A percentile compares a stretch with the other conserved stretches of the same genome.
phyloP scores from a whole-genome alignment of 768 basidiomycete species.

The Hericium erinaceus region DNA sequence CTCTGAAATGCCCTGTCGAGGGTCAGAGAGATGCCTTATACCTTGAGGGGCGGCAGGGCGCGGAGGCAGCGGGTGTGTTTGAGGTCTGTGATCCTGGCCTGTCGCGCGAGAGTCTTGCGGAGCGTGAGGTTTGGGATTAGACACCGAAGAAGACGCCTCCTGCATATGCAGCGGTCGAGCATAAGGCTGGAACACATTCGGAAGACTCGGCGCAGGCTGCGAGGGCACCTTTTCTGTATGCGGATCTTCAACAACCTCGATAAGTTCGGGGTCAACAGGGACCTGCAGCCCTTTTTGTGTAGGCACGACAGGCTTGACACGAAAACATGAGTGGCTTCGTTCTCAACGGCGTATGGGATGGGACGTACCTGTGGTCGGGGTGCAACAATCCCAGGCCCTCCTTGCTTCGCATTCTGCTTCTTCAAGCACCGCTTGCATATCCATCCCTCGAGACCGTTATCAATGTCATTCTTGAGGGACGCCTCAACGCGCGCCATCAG shows the following conservation, averaged over 20 bases:
- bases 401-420: background rate
- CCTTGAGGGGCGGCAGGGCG: background rate
- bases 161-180: background rate
- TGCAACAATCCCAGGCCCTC: background rate
- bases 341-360: background rate
- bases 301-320: background rate
- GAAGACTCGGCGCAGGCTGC: background rate
- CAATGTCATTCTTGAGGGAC: background rate
- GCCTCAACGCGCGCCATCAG: background rate
- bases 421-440: background rate
- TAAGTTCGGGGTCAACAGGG: no score
- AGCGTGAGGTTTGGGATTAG: background rate
- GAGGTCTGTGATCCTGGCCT: no score
- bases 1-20: no score
- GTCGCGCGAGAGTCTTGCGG: background rate
- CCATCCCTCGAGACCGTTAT: background rate
- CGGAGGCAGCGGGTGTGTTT: background rate
- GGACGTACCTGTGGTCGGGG: background rate
- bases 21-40: no score
- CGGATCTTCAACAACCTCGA: no score
- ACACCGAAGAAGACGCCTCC: background rate
- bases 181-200: background rate
- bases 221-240: background rate
- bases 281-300: background rate
- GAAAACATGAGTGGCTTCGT: background rate